Evolutionary conservation across 2,329 filamentous ascomycete species (phyloP).

Genomic region (Cordyceps tenuipes): DNA sequence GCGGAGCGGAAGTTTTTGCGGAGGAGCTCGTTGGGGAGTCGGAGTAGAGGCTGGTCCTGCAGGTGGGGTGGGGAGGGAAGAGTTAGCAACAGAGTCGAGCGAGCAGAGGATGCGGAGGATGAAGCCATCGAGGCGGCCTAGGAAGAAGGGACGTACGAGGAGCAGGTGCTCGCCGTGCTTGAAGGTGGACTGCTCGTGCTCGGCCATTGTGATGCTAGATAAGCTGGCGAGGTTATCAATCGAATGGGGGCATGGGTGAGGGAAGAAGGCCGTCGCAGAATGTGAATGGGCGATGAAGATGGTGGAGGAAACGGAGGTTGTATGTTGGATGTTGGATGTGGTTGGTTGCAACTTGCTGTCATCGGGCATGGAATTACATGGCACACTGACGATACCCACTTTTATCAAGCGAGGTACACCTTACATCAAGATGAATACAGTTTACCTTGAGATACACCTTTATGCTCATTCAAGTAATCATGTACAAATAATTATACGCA

Average conservation of each 20-base stretch:
- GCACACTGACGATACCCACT: too few relatives aligned
- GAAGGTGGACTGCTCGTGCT: conserved; percentile 56
- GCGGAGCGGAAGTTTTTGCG: conserved; percentile 89
- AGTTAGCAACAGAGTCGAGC: neutral
- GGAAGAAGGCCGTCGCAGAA: neutral
- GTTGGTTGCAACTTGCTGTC: neutral
- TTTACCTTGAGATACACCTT: too few relatives aligned
- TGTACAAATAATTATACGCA: too few relatives aligned
- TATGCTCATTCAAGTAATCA: too few relatives aligned
- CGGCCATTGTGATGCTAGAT: conserved; percentile 39
- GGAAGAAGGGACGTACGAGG: conserved; percentile 29
- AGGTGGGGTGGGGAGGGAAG: neutral
- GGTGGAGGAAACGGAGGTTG: neutral
- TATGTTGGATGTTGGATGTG: neutral
- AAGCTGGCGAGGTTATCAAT: neutral
- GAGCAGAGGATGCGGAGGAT: too few relatives aligned
- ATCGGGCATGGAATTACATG: neutral
- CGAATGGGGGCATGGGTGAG: neutral
- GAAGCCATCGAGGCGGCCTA: neutral
- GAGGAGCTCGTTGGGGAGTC: conserved; percentile 84
- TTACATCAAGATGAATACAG: too few relatives aligned
- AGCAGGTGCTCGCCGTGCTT: conserved; percentile 69
- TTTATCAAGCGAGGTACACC: too few relatives aligned
- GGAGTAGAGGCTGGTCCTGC: conserved; percentile 88
- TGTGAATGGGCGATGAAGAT: neutral